Conservation (phyloP, 805 yeast species). For the Ogataea trehalophila region DNA sequence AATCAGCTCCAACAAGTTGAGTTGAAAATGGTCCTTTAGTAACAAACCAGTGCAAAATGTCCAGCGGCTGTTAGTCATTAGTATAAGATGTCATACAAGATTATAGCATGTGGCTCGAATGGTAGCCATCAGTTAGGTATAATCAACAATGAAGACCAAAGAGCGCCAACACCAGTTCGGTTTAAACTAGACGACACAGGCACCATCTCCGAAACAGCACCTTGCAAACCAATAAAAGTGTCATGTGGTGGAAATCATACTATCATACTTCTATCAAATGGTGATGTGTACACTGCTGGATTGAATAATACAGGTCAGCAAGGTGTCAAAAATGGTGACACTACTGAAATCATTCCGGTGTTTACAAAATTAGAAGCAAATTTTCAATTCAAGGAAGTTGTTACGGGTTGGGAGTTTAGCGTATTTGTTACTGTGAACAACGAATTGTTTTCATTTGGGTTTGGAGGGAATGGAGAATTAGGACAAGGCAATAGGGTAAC, state of each 20-base stretch:
- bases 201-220: neutral
- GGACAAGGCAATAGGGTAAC: conserved; percentile 40
- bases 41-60: neutral
- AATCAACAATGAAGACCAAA: conserved; percentile 46
- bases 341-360: conserved; percentile 3
- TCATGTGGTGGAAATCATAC: conserved; percentile 90
- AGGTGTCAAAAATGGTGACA: conserved; percentile 1
- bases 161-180: conserved; percentile 20
- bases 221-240: conserved; percentile 36
- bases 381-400: conserved; percentile 39
- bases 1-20: too few species aligned
- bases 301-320: conserved; percentile 13
- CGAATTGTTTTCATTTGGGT: conserved; percentile 51
- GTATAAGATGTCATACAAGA: neutral
- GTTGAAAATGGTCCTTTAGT: too few species aligned
- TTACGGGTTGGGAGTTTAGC: conserved; percentile 81
- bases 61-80: too few species aligned
- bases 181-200: conserved; percentile 1
- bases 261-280: conserved; percentile 47
- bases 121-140: conserved; percentile 74
- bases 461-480: conserved; percentile 70
- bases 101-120: conserved; percentile 72
- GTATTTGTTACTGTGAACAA: conserved; percentile 40
- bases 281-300: conserved; percentile 56
- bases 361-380: conserved; percentile 7